Conservation (phyloP, 192 early-diverging fungal species). For the Entomortierella lignicola region DNA sequence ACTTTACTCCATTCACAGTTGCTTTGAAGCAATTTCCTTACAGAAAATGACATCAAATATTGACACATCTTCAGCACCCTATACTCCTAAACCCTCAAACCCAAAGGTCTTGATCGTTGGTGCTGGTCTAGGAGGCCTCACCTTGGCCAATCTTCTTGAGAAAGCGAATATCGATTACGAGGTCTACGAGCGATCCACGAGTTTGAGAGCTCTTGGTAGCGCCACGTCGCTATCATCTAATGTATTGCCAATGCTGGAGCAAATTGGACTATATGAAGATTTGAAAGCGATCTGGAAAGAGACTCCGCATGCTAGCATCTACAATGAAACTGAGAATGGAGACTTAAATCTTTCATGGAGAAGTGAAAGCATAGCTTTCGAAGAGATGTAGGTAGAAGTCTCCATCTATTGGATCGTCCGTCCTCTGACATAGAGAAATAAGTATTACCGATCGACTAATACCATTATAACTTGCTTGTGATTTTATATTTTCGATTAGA, state of each 20-base stretch:
- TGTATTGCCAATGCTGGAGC: background rate
- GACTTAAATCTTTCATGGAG: background rate
- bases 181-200: conserved; percentile 14
- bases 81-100: too few species aligned
- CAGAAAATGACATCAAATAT: too few species aligned
- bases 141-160: background rate
- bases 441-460: background rate
- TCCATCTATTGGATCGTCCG: too few species aligned
- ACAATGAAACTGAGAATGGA: too few species aligned
- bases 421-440: too few species aligned
- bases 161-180: background rate
- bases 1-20: too few species aligned
- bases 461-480: background rate
- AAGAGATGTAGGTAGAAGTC: background rate
- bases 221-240: background rate
- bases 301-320: too few species aligned
- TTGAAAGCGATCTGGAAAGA: background rate
- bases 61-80: too few species aligned
- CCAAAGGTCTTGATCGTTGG: conserved; percentile 12
- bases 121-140: conserved; percentile 5
- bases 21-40: too few species aligned
- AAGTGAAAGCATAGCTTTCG: background rate
- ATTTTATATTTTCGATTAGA: background rate
- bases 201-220: conserved; percentile 10
- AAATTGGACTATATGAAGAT: background rate